A percentile compares a stretch with the other conserved stretches of the same genome.
Conservation (phyloP, 208 protist species). For the Wallacemonas collosoma region DNA sequence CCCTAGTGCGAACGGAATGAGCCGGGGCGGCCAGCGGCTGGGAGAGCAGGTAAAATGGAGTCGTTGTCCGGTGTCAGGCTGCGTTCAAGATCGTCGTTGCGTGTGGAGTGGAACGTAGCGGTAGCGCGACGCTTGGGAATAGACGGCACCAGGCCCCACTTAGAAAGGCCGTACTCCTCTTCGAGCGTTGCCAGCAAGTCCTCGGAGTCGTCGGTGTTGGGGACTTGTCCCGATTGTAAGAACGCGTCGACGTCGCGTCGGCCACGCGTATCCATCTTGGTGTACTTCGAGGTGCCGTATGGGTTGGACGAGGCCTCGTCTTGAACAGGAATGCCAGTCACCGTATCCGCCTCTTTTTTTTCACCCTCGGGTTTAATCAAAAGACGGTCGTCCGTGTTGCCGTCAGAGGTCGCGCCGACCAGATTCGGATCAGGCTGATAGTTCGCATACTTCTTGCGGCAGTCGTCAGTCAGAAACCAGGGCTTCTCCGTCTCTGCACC, state of each 20-base stretch:
- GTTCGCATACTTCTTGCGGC: constrained; percentile 34
- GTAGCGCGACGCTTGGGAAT: not conserved
- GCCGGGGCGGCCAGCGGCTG: not conserved
- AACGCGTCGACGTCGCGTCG: constrained; percentile 27
- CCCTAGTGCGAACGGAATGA: not conserved
- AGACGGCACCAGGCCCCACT: not conserved
- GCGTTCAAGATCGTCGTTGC: constrained; percentile 11
- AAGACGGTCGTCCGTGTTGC: constrained; percentile 20
- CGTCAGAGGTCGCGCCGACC: not conserved
- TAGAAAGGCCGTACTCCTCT: constrained; percentile 4
- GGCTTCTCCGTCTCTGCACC: constrained; percentile 18
- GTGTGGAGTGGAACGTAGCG: not conserved
- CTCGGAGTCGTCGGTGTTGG: not conserved
- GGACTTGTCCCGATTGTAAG: constrained; percentile 20
- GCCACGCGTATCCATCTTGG: constrained; percentile 12
- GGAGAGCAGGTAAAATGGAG: constrained; percentile 11
- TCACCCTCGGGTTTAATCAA: constrained; percentile 23
- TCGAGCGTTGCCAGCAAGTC: constrained; percentile 10
- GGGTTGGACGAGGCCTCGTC: constrained; percentile 6
- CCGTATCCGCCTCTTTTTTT: not conserved
- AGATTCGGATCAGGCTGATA: constrained; percentile 22
- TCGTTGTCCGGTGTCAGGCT: constrained; percentile 14
- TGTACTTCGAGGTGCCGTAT: constrained; percentile 16
- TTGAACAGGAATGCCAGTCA: constrained; percentile 10
- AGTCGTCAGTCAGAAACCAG: constrained; percentile 34